Conservation (phyloP, 108 stramenopile genomes). For the Hondaea fermentalgiana region DNA sequence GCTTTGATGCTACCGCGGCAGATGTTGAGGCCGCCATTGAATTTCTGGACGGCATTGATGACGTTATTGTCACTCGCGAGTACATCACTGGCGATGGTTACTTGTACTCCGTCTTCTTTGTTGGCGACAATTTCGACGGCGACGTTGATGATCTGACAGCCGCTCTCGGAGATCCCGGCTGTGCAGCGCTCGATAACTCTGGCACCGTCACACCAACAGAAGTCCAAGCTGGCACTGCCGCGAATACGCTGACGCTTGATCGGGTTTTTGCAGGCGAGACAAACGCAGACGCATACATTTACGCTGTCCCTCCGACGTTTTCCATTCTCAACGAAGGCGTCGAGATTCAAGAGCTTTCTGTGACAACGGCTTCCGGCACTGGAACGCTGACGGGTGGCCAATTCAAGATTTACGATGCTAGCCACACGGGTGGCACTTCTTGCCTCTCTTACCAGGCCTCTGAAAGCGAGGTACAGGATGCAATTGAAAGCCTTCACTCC, state of each 20-base stretch:
- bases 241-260: conserved; percentile 47
- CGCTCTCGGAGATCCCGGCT: neutral
- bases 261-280: conserved; percentile 31
- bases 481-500: conserved; percentile 27
- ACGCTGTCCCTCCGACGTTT: conserved; percentile 38
- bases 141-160: conserved; percentile 47
- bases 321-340: conserved; percentile 29
- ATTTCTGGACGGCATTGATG: conserved; percentile 31
- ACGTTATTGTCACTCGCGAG: conserved; percentile 39
- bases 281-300: conserved; percentile 2
- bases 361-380: conserved; percentile 13
- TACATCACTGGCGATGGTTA: conserved; percentile 52
- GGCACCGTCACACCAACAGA: neutral
- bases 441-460: conserved; percentile 47
- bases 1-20: conserved; percentile 51
- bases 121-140: conserved; percentile 45
- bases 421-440: neutral
- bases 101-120: conserved; percentile 62
- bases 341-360: conserved; percentile 34
- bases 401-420: neutral
- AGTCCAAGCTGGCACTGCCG: conserved; percentile 32
- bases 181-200: conserved; percentile 16
- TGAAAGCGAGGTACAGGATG: conserved; percentile 49
- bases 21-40: conserved; percentile 50
- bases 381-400: neutral